These are phyloP conservation scores for Chlamydomonas reinhardtii DNA, from an alignment of 163 green algal genomes.

Conservation along the genomic window DNA sequence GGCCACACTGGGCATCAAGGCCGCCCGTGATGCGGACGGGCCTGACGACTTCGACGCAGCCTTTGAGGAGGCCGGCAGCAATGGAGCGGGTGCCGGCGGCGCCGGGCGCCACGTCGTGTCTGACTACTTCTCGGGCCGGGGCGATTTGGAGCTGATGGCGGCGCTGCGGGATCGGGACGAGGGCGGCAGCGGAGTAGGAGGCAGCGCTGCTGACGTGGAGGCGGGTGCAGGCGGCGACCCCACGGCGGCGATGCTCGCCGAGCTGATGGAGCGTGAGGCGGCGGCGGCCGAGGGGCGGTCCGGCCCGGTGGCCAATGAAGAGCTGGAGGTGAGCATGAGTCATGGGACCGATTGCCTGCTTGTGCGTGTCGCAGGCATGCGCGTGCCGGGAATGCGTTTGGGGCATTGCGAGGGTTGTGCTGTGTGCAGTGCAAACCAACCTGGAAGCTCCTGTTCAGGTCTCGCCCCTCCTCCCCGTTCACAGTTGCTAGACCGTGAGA, in stretches of 20 bases:
- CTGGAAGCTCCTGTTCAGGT: too few relatives aligned
- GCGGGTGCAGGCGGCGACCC: background rate
- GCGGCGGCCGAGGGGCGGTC: background rate
- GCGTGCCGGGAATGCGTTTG: too few relatives aligned
- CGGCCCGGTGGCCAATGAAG: background rate
- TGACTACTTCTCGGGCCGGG: background rate
- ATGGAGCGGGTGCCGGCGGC: background rate
- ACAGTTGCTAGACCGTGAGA: slow-evolving; percentile 5
- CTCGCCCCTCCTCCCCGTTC: too few relatives aligned
- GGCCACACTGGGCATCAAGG: background rate
- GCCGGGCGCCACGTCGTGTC: background rate
- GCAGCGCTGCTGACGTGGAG: background rate
- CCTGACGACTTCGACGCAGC: slow-evolving; percentile 9
- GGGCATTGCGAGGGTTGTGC: too few relatives aligned
- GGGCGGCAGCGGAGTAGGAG: background rate
- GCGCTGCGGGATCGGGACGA: background rate
- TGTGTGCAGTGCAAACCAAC: too few relatives aligned
- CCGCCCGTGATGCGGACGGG: background rate
- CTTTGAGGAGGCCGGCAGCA: background rate
- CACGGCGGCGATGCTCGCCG: background rate
- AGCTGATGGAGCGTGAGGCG: slow-evolving; percentile 1
- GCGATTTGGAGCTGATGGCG: background rate
- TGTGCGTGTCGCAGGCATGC: background rate
- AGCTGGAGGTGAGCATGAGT: background rate
- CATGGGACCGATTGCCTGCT: background rate